Evolutionary conservation across 768 basidiomycete species (phyloP), one percentile per base, ranked within the genome.

Genomic region (Mycena polygramma): DNA sequence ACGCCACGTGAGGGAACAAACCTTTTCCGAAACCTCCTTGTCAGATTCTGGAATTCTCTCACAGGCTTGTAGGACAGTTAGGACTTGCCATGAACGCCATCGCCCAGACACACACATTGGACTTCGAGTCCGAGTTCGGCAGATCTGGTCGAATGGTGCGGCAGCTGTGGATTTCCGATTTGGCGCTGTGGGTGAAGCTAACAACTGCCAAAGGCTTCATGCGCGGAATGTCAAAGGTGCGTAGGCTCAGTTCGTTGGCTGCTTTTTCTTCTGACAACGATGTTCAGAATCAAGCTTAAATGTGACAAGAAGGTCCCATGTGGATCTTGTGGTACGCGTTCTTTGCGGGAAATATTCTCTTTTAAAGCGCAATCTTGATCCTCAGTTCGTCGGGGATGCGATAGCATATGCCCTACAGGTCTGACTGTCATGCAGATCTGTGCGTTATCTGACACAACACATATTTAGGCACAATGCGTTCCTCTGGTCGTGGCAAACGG

Each of bases 281-380:
- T 30, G 30, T 15, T 10, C 17, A 83, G 82, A 61, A 73, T 81
- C 66, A 83, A 83, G 64, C 77, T 83, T n/a, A 83, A 78, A 60
- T 83, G 82, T 57, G 83, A 83, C 43, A 83, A 84, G 68, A 79
- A 81, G 63, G 17, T 82, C 13, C 71, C 67, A 1, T 68, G 73
- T 51, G 55, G 49, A 20, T 70, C 67, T 37, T 72, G 68, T 22
- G 17, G 68, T 70, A 63, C 14, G 65, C 15, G 24, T 22, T 7
- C n/a, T 53, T 58, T 17, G 37, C 20, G 19, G 20, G n/a, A 15
- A 6, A 9, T 11, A 2, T 30, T 20, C n/a, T 22, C 4, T 22
- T 5, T 30, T 30, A 6, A 30, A 30, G 17, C 48, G 60, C 20
- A 57, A 24, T 54, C 35, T 3, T 22, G 19, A 5, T 41, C 2